Base-by-base conservation (phyloP, 2,329 filamentous ascomycete species). In the Mycosphaerella sp. region DNA sequence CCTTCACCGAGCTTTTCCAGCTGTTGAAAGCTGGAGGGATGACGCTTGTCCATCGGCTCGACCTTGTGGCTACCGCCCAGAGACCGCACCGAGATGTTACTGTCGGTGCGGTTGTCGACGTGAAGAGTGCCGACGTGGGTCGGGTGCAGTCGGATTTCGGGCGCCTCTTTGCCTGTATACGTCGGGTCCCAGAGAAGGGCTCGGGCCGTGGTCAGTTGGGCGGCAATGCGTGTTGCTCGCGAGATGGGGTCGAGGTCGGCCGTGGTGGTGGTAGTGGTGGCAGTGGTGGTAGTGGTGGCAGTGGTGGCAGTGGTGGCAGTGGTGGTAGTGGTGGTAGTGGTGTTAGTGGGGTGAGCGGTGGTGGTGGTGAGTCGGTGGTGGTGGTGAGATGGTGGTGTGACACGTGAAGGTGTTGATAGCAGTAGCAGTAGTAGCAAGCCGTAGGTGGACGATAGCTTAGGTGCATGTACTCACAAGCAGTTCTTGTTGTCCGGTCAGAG, bases 1-100 rank as follows among this genome's bases (percentile, higher is more conserved):
- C 93, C 93, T 76, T 98, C 93, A 66, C 93, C 93, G 60, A 98
- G 80, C 86, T 81, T 98, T 74, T 98, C 93, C 70, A 97, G 81
- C 82, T 97, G 93, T 79, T 97, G 91, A 78, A 98, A 98, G 56
- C 91, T 97, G 75, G 87, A 95, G 50, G 91, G 90, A 66, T 96
- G 89, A 70, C 94, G 87, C 67, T 87, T 87, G 73, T 96, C 91
- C 91, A 97, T 97, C 55, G 61, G 59, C 41, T 65, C 63, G 49
- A 70, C 63, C 47, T 64, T 67, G 53, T 69, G 64, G 56, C 71
- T 70, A 53, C 69, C 73, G 55, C 72, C 73, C 47, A 77, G 66
- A 54, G 69, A 73, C 50, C 71, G 66, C 50, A 77, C 69, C 55
- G 71, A 73, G 64, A 77, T 76, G 61, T 74, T 75, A 41, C 74